A percentile compares a stretch with the other conserved stretches of the same genome.
phyloP scores from a whole-genome alignment of 192 early-diverging fungal species.

The Linnemannia schmuckeri region DNA sequence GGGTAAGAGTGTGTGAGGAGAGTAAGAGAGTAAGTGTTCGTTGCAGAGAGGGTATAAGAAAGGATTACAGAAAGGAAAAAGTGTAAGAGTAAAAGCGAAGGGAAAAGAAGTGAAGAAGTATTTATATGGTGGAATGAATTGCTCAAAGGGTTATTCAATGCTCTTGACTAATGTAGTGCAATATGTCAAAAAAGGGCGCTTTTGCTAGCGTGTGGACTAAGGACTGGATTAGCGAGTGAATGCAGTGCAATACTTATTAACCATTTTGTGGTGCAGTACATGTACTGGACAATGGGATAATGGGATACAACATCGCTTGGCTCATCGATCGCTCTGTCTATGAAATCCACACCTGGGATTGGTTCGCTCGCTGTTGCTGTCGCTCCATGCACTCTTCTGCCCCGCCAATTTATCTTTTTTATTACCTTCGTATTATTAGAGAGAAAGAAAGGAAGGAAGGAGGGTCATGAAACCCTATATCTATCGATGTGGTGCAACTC shows the following conservation, averaged over 20 bases:
- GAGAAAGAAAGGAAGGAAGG: background rate
- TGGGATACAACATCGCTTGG: background rate
- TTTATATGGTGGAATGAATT: background rate
- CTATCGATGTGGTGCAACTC: no score
- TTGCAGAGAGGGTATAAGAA: background rate
- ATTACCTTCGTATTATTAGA: background rate
- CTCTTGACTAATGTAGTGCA: background rate
- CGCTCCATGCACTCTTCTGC: background rate
- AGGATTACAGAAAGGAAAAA: background rate
- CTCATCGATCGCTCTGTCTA: background rate
- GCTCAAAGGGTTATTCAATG: background rate
- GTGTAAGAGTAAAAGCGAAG: background rate
- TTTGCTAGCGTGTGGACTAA: no score
- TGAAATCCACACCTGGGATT: no score
- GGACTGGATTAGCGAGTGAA: no score
- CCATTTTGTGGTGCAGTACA: no score
- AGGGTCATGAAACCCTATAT: background rate
- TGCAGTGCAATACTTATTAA: no score
- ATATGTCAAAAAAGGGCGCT: no score
- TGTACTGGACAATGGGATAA: no score
- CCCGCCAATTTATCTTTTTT: conserved; percentile 2
- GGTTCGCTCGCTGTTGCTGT: background rate
- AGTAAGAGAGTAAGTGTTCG: background rate
- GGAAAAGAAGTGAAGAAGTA: background rate
- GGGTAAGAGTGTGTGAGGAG: background rate